Base-by-base conservation (phyloP, 2,329 filamentous ascomycete genomes). In the Stemphylium lycopersici region DNA sequence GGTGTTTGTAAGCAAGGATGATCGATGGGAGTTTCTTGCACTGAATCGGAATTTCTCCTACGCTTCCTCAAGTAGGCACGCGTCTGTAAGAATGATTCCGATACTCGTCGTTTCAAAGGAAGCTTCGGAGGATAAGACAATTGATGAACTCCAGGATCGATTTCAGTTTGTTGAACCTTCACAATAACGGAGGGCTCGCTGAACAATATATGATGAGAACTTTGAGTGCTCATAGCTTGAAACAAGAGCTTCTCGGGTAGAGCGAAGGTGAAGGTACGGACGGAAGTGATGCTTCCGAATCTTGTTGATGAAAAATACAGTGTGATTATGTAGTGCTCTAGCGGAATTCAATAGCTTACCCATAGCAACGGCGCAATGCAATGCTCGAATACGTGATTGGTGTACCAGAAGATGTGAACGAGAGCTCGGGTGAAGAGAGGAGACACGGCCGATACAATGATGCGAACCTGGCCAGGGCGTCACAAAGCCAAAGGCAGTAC, bases 51-150 rank as follows among this genome's bases (percentile, higher is more conserved):
- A 24, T 8, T 52, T 42, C 43, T 39, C 11, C 39, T 45, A n/a
- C 38, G 48, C 33, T 55, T 52, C 24, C 39, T 29, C 11, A 46
- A 39, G 24, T 38, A 37, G 4, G 31, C 42, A 15, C 48, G 18
- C n/a, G 40, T 46, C n/a, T 52, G 48, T 11, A 47, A 11, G 12
- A 49, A 34, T n/a, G 40, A 36, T 46, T 44, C 45, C 7, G 43
- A 49, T 18, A 40, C 39, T 40, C 37, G 45, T 47, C 34, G 51
- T 7, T 49, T 49, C 4, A 49, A 10, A 8, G 50, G 24, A 40
- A 26, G 33, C 15, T 37, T 18, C 15, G 37, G 38, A 39, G 46
- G 33, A 18, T 40, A 46, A 29, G 41, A 16, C 8, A 39, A 24
- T 39, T 41, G 38, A 10, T 31, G 37, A 13, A 34, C 6, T 16